Conservation (phyloP, 495 filamentous ascomycete genomes). For the Tuber aestivum region DNA sequence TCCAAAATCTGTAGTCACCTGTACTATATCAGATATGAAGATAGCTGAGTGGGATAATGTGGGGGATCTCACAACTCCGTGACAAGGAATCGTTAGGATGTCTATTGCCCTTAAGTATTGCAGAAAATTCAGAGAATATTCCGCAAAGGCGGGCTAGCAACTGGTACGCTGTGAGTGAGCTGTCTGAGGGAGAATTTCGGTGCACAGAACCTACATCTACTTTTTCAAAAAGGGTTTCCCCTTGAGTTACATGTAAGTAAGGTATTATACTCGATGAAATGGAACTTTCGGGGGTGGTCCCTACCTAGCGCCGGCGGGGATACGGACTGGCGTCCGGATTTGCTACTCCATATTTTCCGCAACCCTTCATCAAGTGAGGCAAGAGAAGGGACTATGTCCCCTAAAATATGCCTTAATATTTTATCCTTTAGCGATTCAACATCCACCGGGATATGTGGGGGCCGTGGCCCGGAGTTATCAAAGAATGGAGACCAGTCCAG, state of each 20-base stretch:
- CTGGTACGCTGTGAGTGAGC: background rate
- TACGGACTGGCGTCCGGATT: fast-evolving
- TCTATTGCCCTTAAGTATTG: background rate
- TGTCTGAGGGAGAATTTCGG: background rate
- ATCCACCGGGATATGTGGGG: background rate
- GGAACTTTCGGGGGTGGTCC: background rate
- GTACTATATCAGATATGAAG: background rate
- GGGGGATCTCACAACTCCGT: background rate
- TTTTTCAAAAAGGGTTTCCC: background rate
- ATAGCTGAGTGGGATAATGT: background rate
- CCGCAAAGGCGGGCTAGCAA: background rate
- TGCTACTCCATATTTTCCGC: background rate
- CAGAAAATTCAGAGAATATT: background rate
- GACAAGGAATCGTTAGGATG: background rate
- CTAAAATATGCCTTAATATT: background rate
- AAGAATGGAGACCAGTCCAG: conserved; percentile 5
- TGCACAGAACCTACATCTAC: background rate
- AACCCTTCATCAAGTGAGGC: background rate
- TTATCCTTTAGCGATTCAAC: background rate
- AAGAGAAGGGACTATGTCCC: background rate
- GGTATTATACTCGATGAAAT: background rate
- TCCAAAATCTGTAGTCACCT: conserved; percentile 12
- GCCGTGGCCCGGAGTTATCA: background rate
- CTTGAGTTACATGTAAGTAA: background rate
- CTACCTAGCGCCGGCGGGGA: background rate